Percentiles rank a stretch among this genome's conserved stretches.
Conservation (phyloP, 768 basidiomycete species). For the Xerocomus spinulosus region DNA sequence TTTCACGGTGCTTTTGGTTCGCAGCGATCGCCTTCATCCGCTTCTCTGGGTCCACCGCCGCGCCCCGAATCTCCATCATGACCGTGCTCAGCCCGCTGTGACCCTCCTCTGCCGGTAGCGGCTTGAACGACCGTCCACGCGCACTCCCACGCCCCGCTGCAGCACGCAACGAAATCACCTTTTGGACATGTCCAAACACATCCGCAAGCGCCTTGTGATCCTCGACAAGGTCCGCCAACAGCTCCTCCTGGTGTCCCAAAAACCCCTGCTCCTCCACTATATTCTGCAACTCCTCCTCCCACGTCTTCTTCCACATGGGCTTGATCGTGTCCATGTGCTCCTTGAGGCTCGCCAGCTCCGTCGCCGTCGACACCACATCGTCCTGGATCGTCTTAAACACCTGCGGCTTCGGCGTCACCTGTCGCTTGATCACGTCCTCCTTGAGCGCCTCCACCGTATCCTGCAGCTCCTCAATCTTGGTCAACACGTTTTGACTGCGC, state of each 20-base stretch:
- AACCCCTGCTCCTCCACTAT: conserved; percentile 98
- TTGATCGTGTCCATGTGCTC: conserved; percentile 86
- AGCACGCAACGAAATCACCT: conserved; percentile 69
- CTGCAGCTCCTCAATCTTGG: conserved; percentile 88
- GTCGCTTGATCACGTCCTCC: conserved; percentile 87
- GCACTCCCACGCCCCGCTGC: conserved; percentile 36
- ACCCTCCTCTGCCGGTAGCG: conserved; percentile 62
- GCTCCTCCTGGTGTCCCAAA: conserved; percentile 87
- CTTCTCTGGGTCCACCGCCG: conserved; percentile 74
- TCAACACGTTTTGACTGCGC: conserved; percentile 85
- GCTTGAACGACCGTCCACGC: conserved; percentile 51
- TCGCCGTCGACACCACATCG: conserved; percentile 60
- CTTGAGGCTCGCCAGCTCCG: conserved; percentile 71
- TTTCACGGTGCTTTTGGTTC: conserved; percentile 75
- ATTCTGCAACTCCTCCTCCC: conserved; percentile 93
- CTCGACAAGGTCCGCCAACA: conserved; percentile 81
- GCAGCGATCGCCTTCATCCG: conserved; percentile 91
- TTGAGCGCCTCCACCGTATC: conserved; percentile 86
- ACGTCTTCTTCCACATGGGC: conserved; percentile 98
- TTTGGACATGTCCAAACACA: conserved; percentile 87
- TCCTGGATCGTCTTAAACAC: conserved; percentile 67
- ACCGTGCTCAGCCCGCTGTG: conserved; percentile 68
- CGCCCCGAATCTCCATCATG: conserved; percentile 85
- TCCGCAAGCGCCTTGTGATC: conserved; percentile 88
- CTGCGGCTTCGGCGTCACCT: conserved; percentile 74